These are phyloP conservation scores for Aspergillus fischeri DNA, from an alignment of 2,329 filamentous ascomycete genomes.

Conservation along the genomic window DNA sequence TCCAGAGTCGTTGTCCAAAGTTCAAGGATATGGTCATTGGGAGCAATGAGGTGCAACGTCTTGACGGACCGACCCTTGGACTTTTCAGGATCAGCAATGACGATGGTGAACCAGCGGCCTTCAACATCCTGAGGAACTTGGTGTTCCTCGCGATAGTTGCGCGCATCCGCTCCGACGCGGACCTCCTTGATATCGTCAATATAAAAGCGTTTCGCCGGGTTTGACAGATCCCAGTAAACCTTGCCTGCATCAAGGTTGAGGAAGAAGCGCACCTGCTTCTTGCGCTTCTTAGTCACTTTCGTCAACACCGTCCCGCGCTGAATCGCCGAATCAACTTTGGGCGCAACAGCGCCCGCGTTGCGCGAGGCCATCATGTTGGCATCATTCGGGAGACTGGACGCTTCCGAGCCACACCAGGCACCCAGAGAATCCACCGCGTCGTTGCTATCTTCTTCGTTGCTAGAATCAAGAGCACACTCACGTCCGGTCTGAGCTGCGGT, in stretches of 20 bases:
- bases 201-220: constrained; percentile 79
- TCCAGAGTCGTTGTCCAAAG: constrained; percentile 83
- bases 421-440: constrained; percentile 45
- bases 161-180: constrained; percentile 74
- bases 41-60: constrained; percentile 81
- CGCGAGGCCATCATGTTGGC: constrained; percentile 29
- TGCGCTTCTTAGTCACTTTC: constrained; percentile 83
- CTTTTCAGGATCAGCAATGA: constrained; percentile 75
- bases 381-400: constrained; percentile 37
- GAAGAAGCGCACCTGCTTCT: constrained; percentile 67
- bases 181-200: constrained; percentile 95
- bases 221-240: constrained; percentile 78
- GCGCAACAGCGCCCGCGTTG: constrained; percentile 45
- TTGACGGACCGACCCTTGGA: constrained; percentile 68
- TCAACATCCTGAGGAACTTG: constrained; percentile 65
- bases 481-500: constrained; percentile 58
- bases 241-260: constrained; percentile 81
- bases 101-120: constrained; percentile 79
- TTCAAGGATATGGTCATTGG: constrained; percentile 65
- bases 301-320: constrained; percentile 72
- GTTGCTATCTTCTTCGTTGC: constrained; percentile 38
- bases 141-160: constrained; percentile 84
- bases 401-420: constrained; percentile 39
- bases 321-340: constrained; percentile 71
- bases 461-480: constrained; percentile 41